These are phyloP conservation scores for Eucalyptus pauciflora DNA, from an alignment of 345 rosid genomes.

Conservation along the genomic window DNA sequence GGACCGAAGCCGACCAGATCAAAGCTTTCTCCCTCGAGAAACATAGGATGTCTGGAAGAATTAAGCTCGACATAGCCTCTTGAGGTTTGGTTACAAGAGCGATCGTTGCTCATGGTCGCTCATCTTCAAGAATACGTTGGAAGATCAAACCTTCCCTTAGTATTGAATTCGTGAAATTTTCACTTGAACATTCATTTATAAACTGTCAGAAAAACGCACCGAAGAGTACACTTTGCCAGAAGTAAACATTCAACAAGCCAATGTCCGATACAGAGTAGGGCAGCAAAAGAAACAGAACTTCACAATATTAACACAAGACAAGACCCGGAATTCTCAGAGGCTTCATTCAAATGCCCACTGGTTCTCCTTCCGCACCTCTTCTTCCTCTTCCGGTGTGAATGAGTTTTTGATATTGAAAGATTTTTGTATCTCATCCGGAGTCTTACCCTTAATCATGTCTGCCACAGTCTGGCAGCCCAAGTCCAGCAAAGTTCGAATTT, in stretches of 20 bases:
- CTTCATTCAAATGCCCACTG: neutral
- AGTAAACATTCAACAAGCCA: neutral
- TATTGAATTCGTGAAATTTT: neutral
- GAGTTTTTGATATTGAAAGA: fast-evolving
- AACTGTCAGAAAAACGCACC: neutral
- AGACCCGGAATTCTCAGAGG: neutral
- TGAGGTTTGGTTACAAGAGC: no score
- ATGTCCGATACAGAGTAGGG: neutral
- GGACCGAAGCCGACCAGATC: no score
- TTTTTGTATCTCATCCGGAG: neutral
- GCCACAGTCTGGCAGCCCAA: neutral
- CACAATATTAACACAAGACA: neutral
- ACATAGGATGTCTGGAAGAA: no score
- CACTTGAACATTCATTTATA: neutral
- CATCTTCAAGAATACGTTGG: neutral
- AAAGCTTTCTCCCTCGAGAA: no score
- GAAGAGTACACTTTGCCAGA: neutral
- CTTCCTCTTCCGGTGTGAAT: neutral
- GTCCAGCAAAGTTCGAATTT: neutral
- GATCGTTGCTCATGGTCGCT: no score
- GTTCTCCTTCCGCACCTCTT: neutral
- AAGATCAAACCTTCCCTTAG: neutral
- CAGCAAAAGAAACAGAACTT: neutral
- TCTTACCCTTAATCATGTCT: neutral
- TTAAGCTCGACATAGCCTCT: no score